Base-by-base conservation (phyloP, 1,284 basidiomycete species). In the Baeospora myosura region DNA sequence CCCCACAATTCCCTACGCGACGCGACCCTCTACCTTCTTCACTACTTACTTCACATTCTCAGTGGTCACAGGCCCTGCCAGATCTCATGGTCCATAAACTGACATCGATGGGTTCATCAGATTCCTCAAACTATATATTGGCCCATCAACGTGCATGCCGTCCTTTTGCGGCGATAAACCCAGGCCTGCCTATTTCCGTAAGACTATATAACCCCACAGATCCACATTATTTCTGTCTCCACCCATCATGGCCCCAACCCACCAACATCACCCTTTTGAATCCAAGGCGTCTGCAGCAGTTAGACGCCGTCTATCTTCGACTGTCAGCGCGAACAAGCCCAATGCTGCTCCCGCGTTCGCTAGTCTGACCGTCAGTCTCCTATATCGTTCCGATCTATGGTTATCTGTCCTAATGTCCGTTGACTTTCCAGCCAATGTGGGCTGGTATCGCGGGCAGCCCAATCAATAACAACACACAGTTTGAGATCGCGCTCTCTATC, bases 361-460 rank as follows among this genome's bases (percentile, higher is more conserved):
- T 43, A 79, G 74, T 51, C 69, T 86, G 51, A 81, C 76, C 43
- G 83, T 85, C 54, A 61, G 75, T 65, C 41, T 43, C 28, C 40
- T 42, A 43, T 52, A 46, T 26, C 44, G 45, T 31, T 40, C 22
- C 17, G 21, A 17, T 24, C 22, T n/a, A 38, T 40, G 42, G 35
- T 35, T 38, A 47, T 51, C 41, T 46, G 53, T 52, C 34, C 41
- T 46, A 48, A 45, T 53, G 40, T 40, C 48, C 43, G 26, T 40
- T 49, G 47, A n/a, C n/a, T 54, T 40, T 48, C 22, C 57, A 87
- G 84, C 81, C 85, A 16, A 87, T 88, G 85, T 88, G 85, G 83
- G 82, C 79, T 45, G 85, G 83, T 57, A 71, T 87, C 41, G 79
- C 83, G 5, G 81, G 81, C 34, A 64, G 63, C 23, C 52, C 75